Evolutionary conservation across 257 asterid genomes (phyloP), one percentile per base, ranked within the genome.

Genomic region (Forsythia viridissima): DNA sequence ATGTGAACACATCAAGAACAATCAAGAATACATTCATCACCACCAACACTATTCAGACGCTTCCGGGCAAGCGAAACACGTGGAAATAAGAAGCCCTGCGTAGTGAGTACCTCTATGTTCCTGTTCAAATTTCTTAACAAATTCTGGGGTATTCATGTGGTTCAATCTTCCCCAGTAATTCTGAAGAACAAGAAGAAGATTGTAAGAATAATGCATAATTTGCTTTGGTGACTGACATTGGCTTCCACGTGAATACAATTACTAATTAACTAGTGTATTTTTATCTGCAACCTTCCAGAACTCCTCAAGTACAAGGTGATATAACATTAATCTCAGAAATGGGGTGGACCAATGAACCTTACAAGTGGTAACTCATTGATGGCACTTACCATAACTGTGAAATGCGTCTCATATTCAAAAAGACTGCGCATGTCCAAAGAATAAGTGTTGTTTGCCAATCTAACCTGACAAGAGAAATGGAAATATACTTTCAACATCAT

Each of bases 331-430:
- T 42, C 39, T 65, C 51, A 13, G 24, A 30, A 34, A 66, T 52
- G 40, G 71, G 81, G 71, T 73, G 10, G 18, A 63, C 68, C 24
- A 76, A 24, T 43, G 71, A 46, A 65, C 44, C 41, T n/a, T 65
- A 43, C n/a, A n/a, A 72, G 80, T 36, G 15, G n/a, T 70, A 44
- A 68, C n/a, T 51, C 41, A 12, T 40, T 52, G 43, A 48, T 36
- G 24, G 41, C 61, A 81, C 92, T n/a, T 80, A 95, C 99, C 98
- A 93, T 95, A 59, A 95, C 99, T 13, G 99, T 95, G 85, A 95
- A 95, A 89, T 95, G 99, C 6, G 98, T 95, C 84, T 95, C 99
- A 16, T 95, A 95, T 82, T 92, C 94, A 77, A 90, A 94, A 12
- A 95, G 81, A 82, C 98, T 95, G 84, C 86, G 86, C 80, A 86